A percentile compares a stretch with the other conserved stretches of the same genome.
Evolutionary conservation across 2,329 filamentous ascomycete genomes (phyloP).

Genomic region (Hypoxylon sp.): DNA sequence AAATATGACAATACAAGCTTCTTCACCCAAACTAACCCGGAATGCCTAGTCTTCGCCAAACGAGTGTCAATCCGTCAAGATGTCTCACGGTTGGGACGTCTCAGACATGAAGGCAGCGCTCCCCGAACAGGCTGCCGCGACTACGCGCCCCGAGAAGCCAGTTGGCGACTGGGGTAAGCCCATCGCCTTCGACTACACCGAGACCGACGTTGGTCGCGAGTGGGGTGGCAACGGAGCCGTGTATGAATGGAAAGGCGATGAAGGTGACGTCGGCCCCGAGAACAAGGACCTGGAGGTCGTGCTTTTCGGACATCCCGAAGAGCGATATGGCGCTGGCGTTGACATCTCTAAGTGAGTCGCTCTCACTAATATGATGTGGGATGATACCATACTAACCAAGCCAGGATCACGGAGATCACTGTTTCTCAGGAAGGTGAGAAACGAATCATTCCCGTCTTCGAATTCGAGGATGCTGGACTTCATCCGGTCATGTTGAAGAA

Average conservation of each 20-base stretch:
- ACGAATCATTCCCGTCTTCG: slow-evolving; percentile 66
- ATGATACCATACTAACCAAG: slow-evolving; percentile 23
- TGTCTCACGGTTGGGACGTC: slow-evolving; percentile 47
- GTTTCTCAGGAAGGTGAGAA: slow-evolving; percentile 70
- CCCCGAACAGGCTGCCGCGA: slow-evolving; percentile 42
- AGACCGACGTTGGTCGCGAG: slow-evolving; percentile 49
- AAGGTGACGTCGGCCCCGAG: slow-evolving; percentile 85
- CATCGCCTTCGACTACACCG: slow-evolving; percentile 65
- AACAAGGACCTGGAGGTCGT: slow-evolving; percentile 78
- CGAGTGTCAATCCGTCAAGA: slow-evolving; percentile 37
- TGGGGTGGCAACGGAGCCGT: slow-evolving; percentile 72
- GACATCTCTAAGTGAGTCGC: slow-evolving; percentile 59
- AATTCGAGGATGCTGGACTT: slow-evolving; percentile 82
- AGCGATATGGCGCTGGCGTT: slow-evolving; percentile 67
- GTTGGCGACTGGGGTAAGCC: slow-evolving; percentile 63
- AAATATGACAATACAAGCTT: not conserved
- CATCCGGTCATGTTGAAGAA: slow-evolving; percentile 89
- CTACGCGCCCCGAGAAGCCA: slow-evolving; percentile 36
- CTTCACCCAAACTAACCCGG: slow-evolving; percentile 14
- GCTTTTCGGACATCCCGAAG: slow-evolving; percentile 76
- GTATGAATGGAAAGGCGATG: slow-evolving; percentile 90
- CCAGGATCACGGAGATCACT: slow-evolving; percentile 68
- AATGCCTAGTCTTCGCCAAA: slow-evolving; percentile 9
- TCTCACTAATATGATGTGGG: not conserved
- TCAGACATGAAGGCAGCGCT: slow-evolving; percentile 55